A percentile compares a stretch with the other conserved stretches of the same genome.
Evolutionary conservation across 352 stramenopile species (phyloP).

Genomic region (Phytophthora sojae): DNA sequence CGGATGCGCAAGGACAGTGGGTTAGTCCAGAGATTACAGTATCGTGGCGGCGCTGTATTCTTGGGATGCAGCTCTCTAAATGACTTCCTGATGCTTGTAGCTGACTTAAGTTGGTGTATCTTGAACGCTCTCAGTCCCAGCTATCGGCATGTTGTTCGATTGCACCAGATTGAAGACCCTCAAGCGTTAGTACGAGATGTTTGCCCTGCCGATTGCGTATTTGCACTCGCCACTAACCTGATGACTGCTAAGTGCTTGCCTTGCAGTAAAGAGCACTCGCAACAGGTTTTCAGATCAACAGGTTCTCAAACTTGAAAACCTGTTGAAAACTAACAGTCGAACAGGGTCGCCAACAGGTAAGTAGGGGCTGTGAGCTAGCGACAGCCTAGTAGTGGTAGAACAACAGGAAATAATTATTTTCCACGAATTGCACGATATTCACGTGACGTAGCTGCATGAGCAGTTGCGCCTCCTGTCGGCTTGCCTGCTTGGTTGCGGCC

Average conservation of each 20-base stretch:
- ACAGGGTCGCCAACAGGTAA: neutral
- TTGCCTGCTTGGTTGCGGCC: slow-evolving; percentile 4
- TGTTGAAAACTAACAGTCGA: no score
- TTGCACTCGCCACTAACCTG: neutral
- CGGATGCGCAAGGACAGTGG: neutral
- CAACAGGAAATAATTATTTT: neutral
- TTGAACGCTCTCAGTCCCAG: no score
- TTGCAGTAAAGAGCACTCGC: no score
- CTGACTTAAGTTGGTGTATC: no score
- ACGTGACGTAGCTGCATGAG: slow-evolving; percentile 56
- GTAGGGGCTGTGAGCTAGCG: slow-evolving; percentile 1
- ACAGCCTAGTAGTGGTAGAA: neutral
- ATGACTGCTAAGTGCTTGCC: neutral
- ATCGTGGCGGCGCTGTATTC: neutral
- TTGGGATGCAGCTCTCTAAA: neutral
- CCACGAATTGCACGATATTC: slow-evolving; percentile 75
- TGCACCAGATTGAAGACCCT: no score
- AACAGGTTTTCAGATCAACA: no score
- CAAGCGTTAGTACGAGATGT: no score
- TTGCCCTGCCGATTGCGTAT: neutral
- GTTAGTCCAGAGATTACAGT: neutral
- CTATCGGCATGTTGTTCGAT: no score
- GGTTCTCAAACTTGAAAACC: no score
- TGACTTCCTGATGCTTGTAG: no score
- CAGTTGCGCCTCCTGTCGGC: slow-evolving; percentile 57